Percentiles rank a stretch among this genome's conserved stretches.
Evolutionary conservation across 1,139 yeast genomes (phyloP).

Genomic region (Debaryomycetaceae sp.): DNA sequence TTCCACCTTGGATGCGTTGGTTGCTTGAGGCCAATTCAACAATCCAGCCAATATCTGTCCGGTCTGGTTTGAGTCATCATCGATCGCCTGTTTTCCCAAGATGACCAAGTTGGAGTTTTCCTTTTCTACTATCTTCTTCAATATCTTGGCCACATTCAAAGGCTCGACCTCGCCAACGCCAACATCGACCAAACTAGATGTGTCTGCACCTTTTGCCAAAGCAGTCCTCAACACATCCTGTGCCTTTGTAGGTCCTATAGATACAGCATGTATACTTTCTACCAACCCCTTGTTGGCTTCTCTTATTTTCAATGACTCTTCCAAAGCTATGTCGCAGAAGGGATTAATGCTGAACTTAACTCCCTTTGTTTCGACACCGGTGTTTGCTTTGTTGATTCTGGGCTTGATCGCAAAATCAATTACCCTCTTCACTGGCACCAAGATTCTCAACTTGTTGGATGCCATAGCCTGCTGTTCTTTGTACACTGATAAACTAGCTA

Average conservation of each 20-base stretch:
- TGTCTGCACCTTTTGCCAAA: slow-evolving; percentile 91
- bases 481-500: neutral
- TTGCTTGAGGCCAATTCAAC: slow-evolving; percentile 96
- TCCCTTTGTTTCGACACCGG: slow-evolving; percentile 87
- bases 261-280: slow-evolving; percentile 84
- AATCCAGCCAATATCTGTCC: slow-evolving; percentile 97
- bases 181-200: slow-evolving; percentile 76
- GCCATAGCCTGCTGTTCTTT: slow-evolving; percentile 2
- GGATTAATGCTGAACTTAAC: slow-evolving; percentile 94
- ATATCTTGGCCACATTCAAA: slow-evolving; percentile 82
- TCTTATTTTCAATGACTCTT: slow-evolving; percentile 81
- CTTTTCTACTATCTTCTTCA: slow-evolving; percentile 68
- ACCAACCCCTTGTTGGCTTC: slow-evolving; percentile 70
- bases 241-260: slow-evolving; percentile 84
- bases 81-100: slow-evolving; percentile 95
- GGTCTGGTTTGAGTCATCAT: slow-evolving; percentile 93
- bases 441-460: slow-evolving; percentile 59
- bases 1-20: slow-evolving; percentile 88
- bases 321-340: slow-evolving; percentile 93
- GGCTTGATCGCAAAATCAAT: slow-evolving; percentile 94
- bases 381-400: slow-evolving; percentile 79
- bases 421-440: slow-evolving; percentile 93
- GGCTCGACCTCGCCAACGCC: slow-evolving; percentile 80
- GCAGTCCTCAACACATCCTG: slow-evolving; percentile 89
- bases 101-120: slow-evolving; percentile 74